Evolutionary conservation across 192 early-diverging fungal species (phyloP), one percentile per base, ranked within the genome.

Genomic region (Oehlia diaphana): DNA sequence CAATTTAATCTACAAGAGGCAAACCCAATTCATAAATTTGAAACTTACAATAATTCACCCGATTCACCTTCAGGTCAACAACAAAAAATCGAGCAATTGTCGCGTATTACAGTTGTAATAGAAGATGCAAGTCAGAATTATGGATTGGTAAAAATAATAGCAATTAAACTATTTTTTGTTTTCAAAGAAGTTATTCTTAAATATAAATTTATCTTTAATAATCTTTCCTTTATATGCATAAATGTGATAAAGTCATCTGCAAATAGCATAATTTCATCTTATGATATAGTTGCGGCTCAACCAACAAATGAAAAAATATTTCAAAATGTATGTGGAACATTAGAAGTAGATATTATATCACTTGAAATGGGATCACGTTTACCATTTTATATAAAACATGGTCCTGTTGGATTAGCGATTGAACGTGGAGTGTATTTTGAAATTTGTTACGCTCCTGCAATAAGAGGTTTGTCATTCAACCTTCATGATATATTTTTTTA

Each of bases 301-400:
- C 94, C 94, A 3, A 87, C 83, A 1, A 90, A 83, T 42, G 93
- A 96, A 83, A 92, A 94, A 39, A 81, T 90, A 2, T 93, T 95
- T 62, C 90, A 92, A 61, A 76, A 84, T 37, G 92, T 93, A 10
- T 95, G 93, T 77, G 76, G 83, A 23, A 84, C 86, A 35, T 83
- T 89, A 39, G 94, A 96, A 53, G 81, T 94, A 26, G 96, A 97
- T 80, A 92, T 97, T 53, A 95, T 97, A 53, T 89, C 92, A 42
- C 81, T 97, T 16, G 95, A 95, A 74, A 81, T 91, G 81, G 82
- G 85, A 26, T 70, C 86, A 70, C 84, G 92, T 58, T 75, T 96
- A 42, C 90, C 91, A 31, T 93, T 93, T 81, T 89, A 87, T 82
- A 66, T 96, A 63, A 91, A 91, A 78, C 83, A 87, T 67, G 81